Percentiles rank a stretch among this genome's conserved stretches.
Evolutionary conservation across 768 basidiomycete species (phyloP).

Genomic region (Hygrophorus russula): DNA sequence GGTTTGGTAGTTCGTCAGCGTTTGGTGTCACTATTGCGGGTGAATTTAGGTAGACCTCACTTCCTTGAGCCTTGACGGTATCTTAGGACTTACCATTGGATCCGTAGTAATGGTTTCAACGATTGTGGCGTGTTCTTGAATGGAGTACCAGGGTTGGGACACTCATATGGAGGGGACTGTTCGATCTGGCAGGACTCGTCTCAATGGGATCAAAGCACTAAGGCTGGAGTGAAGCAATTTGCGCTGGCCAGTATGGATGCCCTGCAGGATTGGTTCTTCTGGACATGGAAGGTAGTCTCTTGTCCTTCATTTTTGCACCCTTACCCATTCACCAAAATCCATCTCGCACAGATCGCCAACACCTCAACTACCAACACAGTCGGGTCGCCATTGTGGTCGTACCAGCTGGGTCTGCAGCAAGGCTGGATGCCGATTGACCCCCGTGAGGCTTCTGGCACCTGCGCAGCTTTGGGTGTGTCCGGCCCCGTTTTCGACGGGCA

Average conservation of each 20-base stretch:
- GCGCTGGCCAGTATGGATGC: slow-evolving; percentile 87
- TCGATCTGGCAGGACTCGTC: slow-evolving; percentile 61
- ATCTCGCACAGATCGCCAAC: slow-evolving; percentile 50
- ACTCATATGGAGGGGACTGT: slow-evolving; percentile 49
- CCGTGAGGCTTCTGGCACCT: slow-evolving; percentile 59
- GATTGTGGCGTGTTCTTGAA: slow-evolving; percentile 76
- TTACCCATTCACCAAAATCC: not conserved
- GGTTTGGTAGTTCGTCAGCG: slow-evolving; percentile 18
- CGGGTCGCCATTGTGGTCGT: slow-evolving; percentile 84
- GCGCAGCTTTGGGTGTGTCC: slow-evolving; percentile 38
- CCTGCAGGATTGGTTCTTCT: slow-evolving; percentile 92
- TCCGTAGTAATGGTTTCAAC: slow-evolving; percentile 43
- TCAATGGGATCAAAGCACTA: slow-evolving; percentile 49
- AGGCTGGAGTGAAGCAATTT: slow-evolving; percentile 56
- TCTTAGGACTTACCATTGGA: not conserved
- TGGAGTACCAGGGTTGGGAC: slow-evolving; percentile 47
- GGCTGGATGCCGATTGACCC: slow-evolving; percentile 94
- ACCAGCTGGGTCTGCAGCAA: slow-evolving; percentile 77
- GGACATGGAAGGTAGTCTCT: slow-evolving; percentile 70
- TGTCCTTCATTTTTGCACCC: not conserved
- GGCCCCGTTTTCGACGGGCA: slow-evolving; percentile 36
- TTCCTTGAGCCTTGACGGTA: not conserved
- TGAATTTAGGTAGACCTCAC: slow-evolving; percentile 38
- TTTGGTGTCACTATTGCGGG: slow-evolving; percentile 82
- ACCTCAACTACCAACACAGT: slow-evolving; percentile 56